phyloP scores from a whole-genome alignment of 768 basidiomycete genomes.

The Trametes cubensis region DNA sequence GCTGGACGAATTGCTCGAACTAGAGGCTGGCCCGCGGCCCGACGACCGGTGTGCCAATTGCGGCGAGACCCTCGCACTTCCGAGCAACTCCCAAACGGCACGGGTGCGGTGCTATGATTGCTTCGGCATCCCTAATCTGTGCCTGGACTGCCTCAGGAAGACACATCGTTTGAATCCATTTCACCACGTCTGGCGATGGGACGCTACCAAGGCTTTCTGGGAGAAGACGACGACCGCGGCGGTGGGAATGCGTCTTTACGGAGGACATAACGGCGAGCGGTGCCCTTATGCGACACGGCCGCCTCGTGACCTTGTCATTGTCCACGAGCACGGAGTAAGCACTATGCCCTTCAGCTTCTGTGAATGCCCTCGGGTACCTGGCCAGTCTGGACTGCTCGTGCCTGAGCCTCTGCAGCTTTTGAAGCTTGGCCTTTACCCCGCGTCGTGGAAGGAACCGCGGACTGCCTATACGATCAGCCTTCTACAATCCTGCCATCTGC shows the following conservation, averaged over 20 bases:
- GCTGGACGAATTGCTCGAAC: too few species aligned
- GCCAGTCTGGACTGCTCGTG: background rate
- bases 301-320: background rate
- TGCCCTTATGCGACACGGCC: background rate
- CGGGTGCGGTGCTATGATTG: too few species aligned
- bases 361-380: background rate
- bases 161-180: background rate
- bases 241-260: background rate
- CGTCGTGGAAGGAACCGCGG: background rate
- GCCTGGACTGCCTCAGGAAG: too few species aligned
- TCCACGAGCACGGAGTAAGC: background rate
- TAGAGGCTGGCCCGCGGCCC: too few species aligned
- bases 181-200: background rate
- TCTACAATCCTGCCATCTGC: background rate
- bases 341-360: background rate
- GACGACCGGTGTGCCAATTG: too few species aligned
- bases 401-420: conserved; percentile 3
- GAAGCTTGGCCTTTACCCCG: background rate
- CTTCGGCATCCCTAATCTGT: too few species aligned
- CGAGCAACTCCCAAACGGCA: too few species aligned
- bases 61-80: too few species aligned
- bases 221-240: background rate
- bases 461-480: too few species aligned
- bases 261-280: background rate
- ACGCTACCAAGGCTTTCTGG: background rate